phyloP scores from a whole-genome alignment of 768 basidiomycete genomes.

The Boletus reticulatus region DNA sequence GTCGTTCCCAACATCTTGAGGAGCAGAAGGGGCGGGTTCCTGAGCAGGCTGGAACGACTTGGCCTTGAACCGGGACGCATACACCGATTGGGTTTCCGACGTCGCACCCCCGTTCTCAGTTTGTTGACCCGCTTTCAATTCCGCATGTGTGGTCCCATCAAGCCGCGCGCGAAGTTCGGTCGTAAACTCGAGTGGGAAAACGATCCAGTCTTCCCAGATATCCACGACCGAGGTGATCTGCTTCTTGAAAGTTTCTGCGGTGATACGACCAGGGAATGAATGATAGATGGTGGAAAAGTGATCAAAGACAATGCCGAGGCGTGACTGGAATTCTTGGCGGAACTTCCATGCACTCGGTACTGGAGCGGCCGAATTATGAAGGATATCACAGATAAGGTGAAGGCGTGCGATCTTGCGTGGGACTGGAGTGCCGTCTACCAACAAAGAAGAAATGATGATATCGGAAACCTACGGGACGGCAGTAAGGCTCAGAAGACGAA shows the following conservation, averaged over 20 bases:
- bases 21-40: conserved; percentile 28
- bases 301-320: conserved; percentile 93
- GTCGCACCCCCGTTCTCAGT: conserved; percentile 15
- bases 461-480: conserved; percentile 67
- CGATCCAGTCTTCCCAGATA: conserved; percentile 99
- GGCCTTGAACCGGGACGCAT: conserved; percentile 69
- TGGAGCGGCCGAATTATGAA: conserved; percentile 94
- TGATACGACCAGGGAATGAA: conserved; percentile 94
- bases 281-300: conserved; percentile 93
- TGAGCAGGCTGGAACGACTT: conserved; percentile 75
- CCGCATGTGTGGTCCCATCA: conserved; percentile 51
- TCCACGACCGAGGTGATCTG: conserved; percentile 89
- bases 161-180: conserved; percentile 68
- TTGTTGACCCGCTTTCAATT: conserved; percentile 28
- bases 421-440: conserved; percentile 92
- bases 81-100: conserved; percentile 31
- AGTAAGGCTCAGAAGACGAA: background rate
- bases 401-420: conserved; percentile 95
- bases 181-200: conserved; percentile 88
- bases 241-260: conserved; percentile 93
- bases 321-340: conserved; percentile 88
- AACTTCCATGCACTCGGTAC: conserved; percentile 98
- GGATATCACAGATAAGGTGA: conserved; percentile 94
- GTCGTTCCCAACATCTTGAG: conserved; percentile 28
- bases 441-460: conserved; percentile 83